Base-by-base conservation (phyloP, 345 rosid species). In the Rhizophora mangle region DNA sequence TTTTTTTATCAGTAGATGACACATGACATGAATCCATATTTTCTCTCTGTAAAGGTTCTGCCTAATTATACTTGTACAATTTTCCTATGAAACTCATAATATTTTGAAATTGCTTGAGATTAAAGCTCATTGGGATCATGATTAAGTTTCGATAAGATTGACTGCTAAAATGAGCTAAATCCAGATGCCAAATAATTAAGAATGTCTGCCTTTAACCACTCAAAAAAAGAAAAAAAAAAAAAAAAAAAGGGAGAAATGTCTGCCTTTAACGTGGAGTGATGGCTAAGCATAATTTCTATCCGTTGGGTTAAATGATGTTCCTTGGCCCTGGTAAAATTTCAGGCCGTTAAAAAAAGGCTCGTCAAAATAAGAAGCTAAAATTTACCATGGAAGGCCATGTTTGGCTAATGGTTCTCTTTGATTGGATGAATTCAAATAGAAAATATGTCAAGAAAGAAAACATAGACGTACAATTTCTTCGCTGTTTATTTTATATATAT, bases 101-200 rank as follows among this genome's bases (percentile, higher is more conserved):
- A 2, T 9, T 39, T 9, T 39, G 47, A 39, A 2, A 39, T 39
- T 39, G 16, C 47, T 39, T 62, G 1, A 21, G 3, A 39, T 10
- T 22, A 8, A 16, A 22, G 15, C 5, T 21, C n/a, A 53, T 9
- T 53, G 55, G 27, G 3, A 15, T 46, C 30, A 63, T 74, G 58
- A 68, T 63, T 51, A 32, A 8, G 64, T 30, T 69, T 68, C 18
- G 59, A 27, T 30, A 69, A 31, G 32, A 32, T 69, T 52, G 70
- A 51, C 46, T 29, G 8, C 47, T 51, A 49, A 21, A 49, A 64
- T 37, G 8, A 64, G 64, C 54, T 64, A 58, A 36, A 58, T 26
- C 8, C 51, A 46, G 37, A 8, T 54, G 18, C 29, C 56, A 68
- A 19, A 34, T 34, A 30, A 39, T 43, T 43, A 43, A 43, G 30